Conservation (phyloP, 2,329 filamentous ascomycete genomes). For the Botryotinia calthae region DNA sequence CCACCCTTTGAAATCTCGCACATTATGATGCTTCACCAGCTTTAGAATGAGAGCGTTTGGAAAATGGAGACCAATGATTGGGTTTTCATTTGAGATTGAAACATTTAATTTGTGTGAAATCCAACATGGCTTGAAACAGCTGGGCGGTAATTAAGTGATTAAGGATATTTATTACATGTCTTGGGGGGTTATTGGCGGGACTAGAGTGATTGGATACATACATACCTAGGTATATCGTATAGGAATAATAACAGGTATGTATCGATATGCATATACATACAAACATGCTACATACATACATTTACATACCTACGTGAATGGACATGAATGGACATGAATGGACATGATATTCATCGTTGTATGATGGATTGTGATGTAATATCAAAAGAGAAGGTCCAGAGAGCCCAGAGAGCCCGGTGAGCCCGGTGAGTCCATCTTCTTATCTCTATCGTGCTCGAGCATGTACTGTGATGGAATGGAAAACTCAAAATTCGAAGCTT, state of each 20-base stretch:
- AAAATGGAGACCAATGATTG: not conserved
- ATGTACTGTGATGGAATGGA: not conserved
- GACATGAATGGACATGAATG: not conserved
- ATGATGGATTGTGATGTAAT: not conserved
- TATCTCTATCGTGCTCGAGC: not conserved
- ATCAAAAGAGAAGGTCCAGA: not conserved
- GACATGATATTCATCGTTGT: not conserved
- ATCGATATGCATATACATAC: too few species aligned
- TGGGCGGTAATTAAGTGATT: not conserved
- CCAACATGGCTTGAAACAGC: slow-evolving; percentile 6
- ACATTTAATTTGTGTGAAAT: slow-evolving; percentile 14
- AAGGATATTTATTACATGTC: not conserved
- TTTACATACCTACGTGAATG: not conserved
- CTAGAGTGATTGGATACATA: not conserved
- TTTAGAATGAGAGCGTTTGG: not conserved
- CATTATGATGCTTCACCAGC: not conserved
- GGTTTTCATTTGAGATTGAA: slow-evolving; percentile 15
- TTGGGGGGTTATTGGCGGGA: not conserved
- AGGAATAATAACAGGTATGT: too few species aligned
- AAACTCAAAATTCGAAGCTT: not conserved
- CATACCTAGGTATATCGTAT: too few species aligned
- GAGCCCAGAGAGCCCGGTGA: not conserved
- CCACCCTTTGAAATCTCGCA: not conserved
- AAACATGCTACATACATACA: too few species aligned
- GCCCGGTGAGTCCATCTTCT: not conserved